Base-by-base conservation (phyloP, 345 rosid genomes). In the Mangifera indica region DNA sequence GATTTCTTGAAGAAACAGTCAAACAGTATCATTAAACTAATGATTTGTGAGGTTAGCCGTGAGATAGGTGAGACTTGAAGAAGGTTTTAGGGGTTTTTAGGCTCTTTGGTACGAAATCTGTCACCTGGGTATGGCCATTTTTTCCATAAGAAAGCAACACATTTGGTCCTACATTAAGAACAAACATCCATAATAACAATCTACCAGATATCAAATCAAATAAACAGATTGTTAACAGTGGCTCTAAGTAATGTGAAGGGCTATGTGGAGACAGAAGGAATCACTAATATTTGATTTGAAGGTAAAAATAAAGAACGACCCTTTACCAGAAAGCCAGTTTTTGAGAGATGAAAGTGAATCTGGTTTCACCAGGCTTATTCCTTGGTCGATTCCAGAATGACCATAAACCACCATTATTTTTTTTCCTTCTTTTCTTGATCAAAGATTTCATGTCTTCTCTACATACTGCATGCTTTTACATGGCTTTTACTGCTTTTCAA, bases 131-230 rank as follows among this genome's bases (percentile, higher is more conserved):
- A 10, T 24, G 32, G 42, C 24, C 56, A 12, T 21, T 40, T 21
- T 62, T 79, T 71, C 53, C 74, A 68, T 29, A 51, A 68, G 7
- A 75, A 54, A 67, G 62, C 77, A 63, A 63, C 69, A 76, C 79
- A 79, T 60, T 63, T 20, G 76, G 79, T 25, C 79, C 82, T 76
- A 72, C 49, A 25, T 0, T 37, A 37, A 70, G 60, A 45, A 32
- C 76, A 51, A 53, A 10, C 66, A 60, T 66, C 45, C 55, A 17
- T 46, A 32, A 15, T 59, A 48, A 2, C 10, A 21, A 2, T 24
- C 46, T 21, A 49, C 18, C 21, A 61, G 3, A 37, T 24, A 45
- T 49, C 26, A 0, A 24, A n/a, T n/a, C n/a, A n/a, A n/a, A n/a
- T n/a, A n/a, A n/a, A n/a, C n/a, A n/a, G n/a, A n/a, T n/a, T n/a